Percentiles rank a stretch among this genome's conserved stretches.
These are phyloP conservation scores for Kwoniella dendrophila DNA, from an alignment of 768 basidiomycete genomes.

Conservation along the genomic window DNA sequence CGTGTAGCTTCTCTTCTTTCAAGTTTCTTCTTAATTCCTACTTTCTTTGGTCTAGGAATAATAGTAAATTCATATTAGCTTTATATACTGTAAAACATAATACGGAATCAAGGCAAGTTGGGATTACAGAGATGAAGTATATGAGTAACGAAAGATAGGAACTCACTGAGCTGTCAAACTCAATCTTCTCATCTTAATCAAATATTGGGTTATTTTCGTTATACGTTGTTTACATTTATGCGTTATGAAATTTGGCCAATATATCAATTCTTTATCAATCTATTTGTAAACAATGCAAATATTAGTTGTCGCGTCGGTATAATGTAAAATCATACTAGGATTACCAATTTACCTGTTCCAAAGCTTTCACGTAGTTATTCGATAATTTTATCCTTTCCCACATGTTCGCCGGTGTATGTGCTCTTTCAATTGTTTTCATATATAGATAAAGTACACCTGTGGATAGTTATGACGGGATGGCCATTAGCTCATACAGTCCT, in stretches of 20 bases:
- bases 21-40: constrained; percentile 95
- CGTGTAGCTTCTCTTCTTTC: constrained; percentile 88
- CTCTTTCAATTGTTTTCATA: constrained; percentile 96
- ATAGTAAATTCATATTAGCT: too few species aligned
- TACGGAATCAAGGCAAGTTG: neutral
- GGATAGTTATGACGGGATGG: neutral
- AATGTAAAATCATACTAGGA: too few species aligned
- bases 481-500: too few species aligned
- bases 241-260: constrained; percentile 96
- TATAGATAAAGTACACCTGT: constrained; percentile 85
- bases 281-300: too few species aligned
- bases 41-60: constrained; percentile 81
- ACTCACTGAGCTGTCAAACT: constrained; percentile 82
- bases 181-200: constrained; percentile 95
- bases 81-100: too few species aligned
- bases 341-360: constrained; percentile 82
- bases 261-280: constrained; percentile 94
- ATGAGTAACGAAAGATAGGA: constrained; percentile 18
- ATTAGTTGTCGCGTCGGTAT: too few species aligned
- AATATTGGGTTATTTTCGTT: constrained; percentile 98
- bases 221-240: constrained; percentile 99
- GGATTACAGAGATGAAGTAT: neutral
- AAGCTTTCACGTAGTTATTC: constrained; percentile 89
- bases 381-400: constrained; percentile 95
- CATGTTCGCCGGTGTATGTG: constrained; percentile 94